Base-by-base conservation (phyloP, 805 yeast species). In the Saturnispora hagleri region DNA sequence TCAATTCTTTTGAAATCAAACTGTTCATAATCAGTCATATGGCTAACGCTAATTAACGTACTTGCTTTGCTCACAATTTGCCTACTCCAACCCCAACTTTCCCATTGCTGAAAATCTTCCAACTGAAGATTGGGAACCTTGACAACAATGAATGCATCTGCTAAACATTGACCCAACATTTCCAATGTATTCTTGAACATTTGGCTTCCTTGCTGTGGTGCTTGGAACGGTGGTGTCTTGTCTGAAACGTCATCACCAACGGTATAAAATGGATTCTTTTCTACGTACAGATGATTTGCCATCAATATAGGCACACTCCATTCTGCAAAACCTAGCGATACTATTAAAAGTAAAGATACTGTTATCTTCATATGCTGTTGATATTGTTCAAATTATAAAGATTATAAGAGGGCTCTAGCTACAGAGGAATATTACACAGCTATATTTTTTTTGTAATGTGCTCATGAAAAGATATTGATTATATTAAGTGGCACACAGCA, bases 41-140 rank as follows among this genome's bases (percentile, higher is more conserved):
- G 70, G 3, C 89, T 86, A 50, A 84, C 68, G 2, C 80, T 76
- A 4, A 81, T 69, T 8, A 81, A 69, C 0, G 87, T 79, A 5
- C 89, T 82, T n/a, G 86, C 71, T 62, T 73, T 68, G 22, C 72
- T 65, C 55, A 81, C 60, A 59, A 79, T 76, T 42, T 75, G 71
- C 53, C 82, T 71, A 4, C 84, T 55, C 53, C 74, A 70, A 2
- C 69, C 72, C 71, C 82, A 81, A 34, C 62, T 58, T 15, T 64
- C 59, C 54, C 71, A 72, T 35, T 70, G 51, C 26, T 65, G 63
- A 33, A 79, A 73, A 60, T 81, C 85, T 22, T 70, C 65, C 41
- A 73, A 63, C 6, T 63, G 61, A 51, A 81, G 60, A 2, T 82
- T 82, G 4, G 84, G 84, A 51, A 76, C 75, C 54, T 74, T 70